Base-by-base conservation (phyloP, 306 rosid genomes). In the Albizia julibrissin region DNA sequence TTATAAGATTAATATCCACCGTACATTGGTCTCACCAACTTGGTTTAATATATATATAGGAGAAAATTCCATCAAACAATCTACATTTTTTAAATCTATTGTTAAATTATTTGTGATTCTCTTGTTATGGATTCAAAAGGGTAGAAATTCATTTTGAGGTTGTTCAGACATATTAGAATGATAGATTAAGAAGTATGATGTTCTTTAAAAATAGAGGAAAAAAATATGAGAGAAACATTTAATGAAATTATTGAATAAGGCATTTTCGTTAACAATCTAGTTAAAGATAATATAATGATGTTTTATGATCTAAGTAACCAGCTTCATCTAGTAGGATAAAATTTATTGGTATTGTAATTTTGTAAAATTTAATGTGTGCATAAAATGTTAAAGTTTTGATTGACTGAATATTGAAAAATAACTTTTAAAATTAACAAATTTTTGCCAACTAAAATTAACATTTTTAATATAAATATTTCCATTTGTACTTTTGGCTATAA, bases 21-120 rank as follows among this genome's bases (percentile, higher is more conserved):
- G 75, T 71, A 46, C 79, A 71, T 79, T 59, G 79, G 74, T 75
- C 70, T 71, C 31, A 66, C 13, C 88, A 82, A 87, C 90, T 85
- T 85, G 80, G 1, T 66, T 31, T 66, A 33, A 14, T 47, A 14
- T 47, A 47, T 33, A 61, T 52, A 7, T 61, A 26, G 15, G 13
- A 18, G 8, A n/a, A 56, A 24, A 24, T 22, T 22, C 15, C 66
- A 24, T 1, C 16, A 22, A 59, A 12, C 8, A 11, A 26, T n/a
- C 9, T 56, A n/a, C 0, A 22, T 61, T 27, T 12, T 22, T 24
- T 52, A 49, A 58, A 58, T 8, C 18, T 18, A 16, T 52, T 19
- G 18, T 54, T 21, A 21, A 52, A 52, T 4, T 18, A 18, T 1
- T 52, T 52, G 19, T 19, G 10, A 54, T 54, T 2, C 10, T 54